A percentile compares a stretch with the other conserved stretches of the same genome.
Evolutionary conservation across 1,284 basidiomycete species (phyloP).

Genomic region (Xerocomus tenax): DNA sequence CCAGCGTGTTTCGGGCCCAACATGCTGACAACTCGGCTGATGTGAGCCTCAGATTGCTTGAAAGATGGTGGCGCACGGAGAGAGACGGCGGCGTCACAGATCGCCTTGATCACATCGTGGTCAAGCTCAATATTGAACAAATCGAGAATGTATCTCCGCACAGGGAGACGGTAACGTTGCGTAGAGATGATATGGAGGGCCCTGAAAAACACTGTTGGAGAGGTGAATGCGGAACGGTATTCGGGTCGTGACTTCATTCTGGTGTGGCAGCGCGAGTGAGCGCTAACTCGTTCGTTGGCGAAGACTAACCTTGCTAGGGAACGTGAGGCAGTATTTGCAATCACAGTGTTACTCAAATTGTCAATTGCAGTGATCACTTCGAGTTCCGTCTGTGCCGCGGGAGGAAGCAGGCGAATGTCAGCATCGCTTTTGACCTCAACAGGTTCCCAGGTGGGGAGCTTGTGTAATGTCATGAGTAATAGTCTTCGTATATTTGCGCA

Average conservation of each 20-base stretch:
- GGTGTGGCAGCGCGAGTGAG: constrained; percentile 4
- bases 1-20: constrained; percentile 45
- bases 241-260: constrained; percentile 79
- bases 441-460: constrained; percentile 75
- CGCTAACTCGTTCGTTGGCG: neutral
- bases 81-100: constrained; percentile 43
- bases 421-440: constrained; percentile 38
- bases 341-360: constrained; percentile 91
- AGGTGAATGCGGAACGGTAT: constrained; percentile 68
- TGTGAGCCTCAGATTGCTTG: constrained; percentile 40
- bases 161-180: constrained; percentile 82
- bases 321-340: constrained; percentile 87
- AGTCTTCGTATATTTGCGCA: neutral
- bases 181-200: constrained; percentile 79
- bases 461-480: constrained; percentile 3
- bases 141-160: constrained; percentile 86
- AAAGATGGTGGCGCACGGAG: constrained; percentile 45
- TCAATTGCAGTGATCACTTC: constrained; percentile 86
- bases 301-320: constrained; percentile 65
- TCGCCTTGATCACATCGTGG: constrained; percentile 43
- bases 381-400: constrained; percentile 66
- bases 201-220: constrained; percentile 72
- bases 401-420: constrained; percentile 51
- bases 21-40: constrained; percentile 49
- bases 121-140: constrained; percentile 80